phyloP scores from a whole-genome alignment of 148 eudicot genomes.

The Hydrangea macrophylla region DNA sequence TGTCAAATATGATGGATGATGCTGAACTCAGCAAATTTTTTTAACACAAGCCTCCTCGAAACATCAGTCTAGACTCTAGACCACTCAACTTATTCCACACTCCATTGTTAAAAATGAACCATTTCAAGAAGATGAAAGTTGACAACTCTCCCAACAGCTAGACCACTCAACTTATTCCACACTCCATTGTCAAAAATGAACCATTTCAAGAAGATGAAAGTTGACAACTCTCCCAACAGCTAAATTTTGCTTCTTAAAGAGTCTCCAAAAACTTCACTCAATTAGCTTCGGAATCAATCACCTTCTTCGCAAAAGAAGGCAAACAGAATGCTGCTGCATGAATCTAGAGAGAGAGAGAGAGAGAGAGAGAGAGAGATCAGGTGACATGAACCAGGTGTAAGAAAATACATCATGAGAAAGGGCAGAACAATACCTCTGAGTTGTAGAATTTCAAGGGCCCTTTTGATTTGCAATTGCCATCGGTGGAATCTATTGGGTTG shows the following conservation, averaged over 20 bases:
- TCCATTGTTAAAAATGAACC: neutral
- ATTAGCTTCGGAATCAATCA: constrained; percentile 55
- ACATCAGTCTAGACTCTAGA: constrained; percentile 1
- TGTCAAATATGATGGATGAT: neutral
- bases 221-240: neutral
- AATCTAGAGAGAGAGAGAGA: constrained; percentile 39
- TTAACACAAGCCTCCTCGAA: neutral
- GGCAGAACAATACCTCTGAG: constrained; percentile 46
- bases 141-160: neutral
- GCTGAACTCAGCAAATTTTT: neutral
- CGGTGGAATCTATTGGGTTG: constrained; percentile 65
- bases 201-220: constrained; percentile 7
- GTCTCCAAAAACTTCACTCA: neutral
- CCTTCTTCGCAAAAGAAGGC: constrained; percentile 80
- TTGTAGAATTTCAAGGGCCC: constrained; percentile 81
- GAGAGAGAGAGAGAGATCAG: neutral
- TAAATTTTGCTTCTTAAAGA: constrained; percentile 3
- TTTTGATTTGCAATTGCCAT: constrained; percentile 31
- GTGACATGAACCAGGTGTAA: neutral
- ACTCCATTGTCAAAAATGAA: neutral
- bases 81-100: constrained; percentile 9
- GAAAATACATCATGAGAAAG: neutral
- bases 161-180: constrained; percentile 6
- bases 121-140: constrained; percentile 11
- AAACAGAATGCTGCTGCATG: constrained; percentile 85